phyloP scores from a whole-genome alignment of 805 yeast genomes.

The Candida qinlingensis region DNA sequence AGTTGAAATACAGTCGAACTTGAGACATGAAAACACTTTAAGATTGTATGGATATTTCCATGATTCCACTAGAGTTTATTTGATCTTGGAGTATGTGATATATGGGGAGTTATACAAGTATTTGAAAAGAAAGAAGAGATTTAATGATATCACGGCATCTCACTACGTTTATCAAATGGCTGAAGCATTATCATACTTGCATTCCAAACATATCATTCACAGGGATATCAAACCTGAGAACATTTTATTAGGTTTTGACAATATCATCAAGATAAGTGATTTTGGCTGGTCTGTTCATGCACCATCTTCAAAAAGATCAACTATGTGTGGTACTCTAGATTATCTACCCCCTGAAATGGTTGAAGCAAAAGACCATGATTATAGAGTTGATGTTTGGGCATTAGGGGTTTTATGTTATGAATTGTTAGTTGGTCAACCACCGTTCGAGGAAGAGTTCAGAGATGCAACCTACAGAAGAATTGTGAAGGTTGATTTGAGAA shows the following conservation, averaged over 20 bases:
- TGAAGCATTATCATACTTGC: slow-evolving; percentile 71
- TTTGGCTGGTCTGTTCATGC: slow-evolving; percentile 92
- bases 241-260: slow-evolving; percentile 69
- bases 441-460: slow-evolving; percentile 79
- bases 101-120: slow-evolving; percentile 82
- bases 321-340: slow-evolving; percentile 93
- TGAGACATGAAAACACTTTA: slow-evolving; percentile 77
- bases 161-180: slow-evolving; percentile 81
- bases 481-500: slow-evolving; percentile 64
- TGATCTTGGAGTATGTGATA: slow-evolving; percentile 78
- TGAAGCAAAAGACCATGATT: slow-evolving; percentile 73
- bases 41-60: slow-evolving; percentile 81
- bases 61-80: slow-evolving; percentile 73
- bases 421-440: slow-evolving; percentile 82
- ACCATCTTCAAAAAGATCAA: slow-evolving; percentile 54
- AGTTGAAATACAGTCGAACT: slow-evolving; percentile 79
- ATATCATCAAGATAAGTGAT: slow-evolving; percentile 79
- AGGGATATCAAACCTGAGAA: slow-evolving; percentile 95
- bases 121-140: slow-evolving; percentile 59
- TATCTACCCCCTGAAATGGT: slow-evolving; percentile 95
- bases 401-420: slow-evolving; percentile 85
- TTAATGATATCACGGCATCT: slow-evolving; percentile 70
- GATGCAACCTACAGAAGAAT: slow-evolving; percentile 79
- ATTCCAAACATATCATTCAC: slow-evolving; percentile 76
- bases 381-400: slow-evolving; percentile 86